Base-by-base conservation (phyloP, 345 rosid species). In the Populus davidiana region DNA sequence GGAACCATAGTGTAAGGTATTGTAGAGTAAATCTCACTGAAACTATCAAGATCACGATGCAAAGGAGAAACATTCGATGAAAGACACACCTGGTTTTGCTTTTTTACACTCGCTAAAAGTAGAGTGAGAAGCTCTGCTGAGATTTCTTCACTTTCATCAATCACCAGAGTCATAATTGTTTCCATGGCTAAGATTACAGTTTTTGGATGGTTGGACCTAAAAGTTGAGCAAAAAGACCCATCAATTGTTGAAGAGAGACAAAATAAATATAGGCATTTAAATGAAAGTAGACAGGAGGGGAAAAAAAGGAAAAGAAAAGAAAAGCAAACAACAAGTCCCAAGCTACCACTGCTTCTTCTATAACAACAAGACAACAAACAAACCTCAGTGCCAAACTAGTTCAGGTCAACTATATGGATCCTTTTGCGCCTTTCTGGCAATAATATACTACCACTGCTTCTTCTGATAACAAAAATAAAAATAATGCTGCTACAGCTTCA, bases 81-180 rank as follows among this genome's bases (percentile, higher is more conserved):
- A 54, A 78, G 31, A 73, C 76, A 69, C 66, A 91, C 97, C 93
- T 88, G 86, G 69, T 87, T 88, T 66, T 87, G 94, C 74, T 87
- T 92, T 81, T 81, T 83, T 50, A 88, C 87, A 85, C 87, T 85
- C 74, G 87, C 83, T 80, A 94, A 84, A 78, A 94, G 94, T 61
- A 75, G 77, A 75, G 82, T 72, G 44, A 94, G 89, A 80, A 92
- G 85, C 77, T 79, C 88, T 70, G 71, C 49, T 56, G 94, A 86
- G 59, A 88, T 78, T 69, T 81, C 86, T 67, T 94, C 97, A 73
- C 86, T 88, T 89, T 92, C 97, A 74, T 85, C 88, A 69, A 92
- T 77, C 44, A 89, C 81, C 68, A 88, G 47, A 29, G 88, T 89
- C 98, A 94, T 91, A 72, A 92, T 88, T 77, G 83, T 77, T 77